phyloP scores from a whole-genome alignment of 2,329 filamentous ascomycete genomes.

The Colletotrichum orchidophilum region DNA sequence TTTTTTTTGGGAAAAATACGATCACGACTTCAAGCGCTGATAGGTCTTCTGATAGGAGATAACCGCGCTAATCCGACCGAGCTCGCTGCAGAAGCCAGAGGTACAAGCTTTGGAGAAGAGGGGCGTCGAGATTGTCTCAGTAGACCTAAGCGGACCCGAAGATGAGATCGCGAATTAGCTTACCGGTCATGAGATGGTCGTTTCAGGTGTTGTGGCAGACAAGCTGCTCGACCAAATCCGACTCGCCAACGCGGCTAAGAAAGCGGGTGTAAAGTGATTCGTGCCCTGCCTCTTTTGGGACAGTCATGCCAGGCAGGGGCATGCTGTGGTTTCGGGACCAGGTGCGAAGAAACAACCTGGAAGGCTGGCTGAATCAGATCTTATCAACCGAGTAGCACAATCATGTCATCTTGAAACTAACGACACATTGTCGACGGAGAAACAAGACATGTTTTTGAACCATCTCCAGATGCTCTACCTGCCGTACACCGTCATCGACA shows the following conservation, averaged over 20 bases:
- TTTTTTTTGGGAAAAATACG: too few species aligned
- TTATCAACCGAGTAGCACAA: too few species aligned
- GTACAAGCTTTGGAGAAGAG: slow-evolving; percentile 49
- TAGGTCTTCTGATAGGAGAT: slow-evolving; percentile 49
- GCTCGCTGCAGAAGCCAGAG: slow-evolving; percentile 57
- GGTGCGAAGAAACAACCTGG: slow-evolving; percentile 26
- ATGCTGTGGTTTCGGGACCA: slow-evolving; percentile 38
- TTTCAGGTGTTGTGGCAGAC: slow-evolving; percentile 49
- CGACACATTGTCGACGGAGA: slow-evolving; percentile 37
- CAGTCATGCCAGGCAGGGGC: slow-evolving; percentile 52
- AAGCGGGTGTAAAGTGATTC: slow-evolving; percentile 60
- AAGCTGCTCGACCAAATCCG: slow-evolving; percentile 52
- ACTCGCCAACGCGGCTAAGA: slow-evolving; percentile 57
- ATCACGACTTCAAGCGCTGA: background rate
- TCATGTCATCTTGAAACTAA: too few species aligned
- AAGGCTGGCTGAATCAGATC: too few species aligned
- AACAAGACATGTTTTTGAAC: slow-evolving; percentile 61
- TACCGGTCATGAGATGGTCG: slow-evolving; percentile 47
- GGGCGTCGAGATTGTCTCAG: slow-evolving; percentile 53
- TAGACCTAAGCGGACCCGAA: slow-evolving; percentile 50
- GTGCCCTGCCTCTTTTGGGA: slow-evolving; percentile 62
- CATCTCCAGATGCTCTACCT: slow-evolving; percentile 57
- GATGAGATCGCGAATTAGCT: slow-evolving; percentile 27
- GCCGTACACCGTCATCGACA: slow-evolving; percentile 65
- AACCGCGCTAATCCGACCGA: slow-evolving; percentile 55